Base-by-base conservation (phyloP, 2,329 filamentous ascomycete genomes). In the Neonectria sp. region DNA sequence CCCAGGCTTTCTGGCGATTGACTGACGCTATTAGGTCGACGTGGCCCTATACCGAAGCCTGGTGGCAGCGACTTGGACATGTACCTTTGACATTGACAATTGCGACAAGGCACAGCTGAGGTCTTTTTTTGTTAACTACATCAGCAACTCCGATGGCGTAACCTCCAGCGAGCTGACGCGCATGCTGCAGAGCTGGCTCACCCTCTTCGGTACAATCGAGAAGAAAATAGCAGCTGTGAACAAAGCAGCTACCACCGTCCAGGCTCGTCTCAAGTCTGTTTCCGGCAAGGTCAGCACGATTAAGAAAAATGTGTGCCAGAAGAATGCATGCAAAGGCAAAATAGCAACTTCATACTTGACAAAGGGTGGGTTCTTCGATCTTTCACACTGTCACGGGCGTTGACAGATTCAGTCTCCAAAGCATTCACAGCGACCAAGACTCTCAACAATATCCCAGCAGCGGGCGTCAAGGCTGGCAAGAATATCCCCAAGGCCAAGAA, bases 131-230 rank as follows among this genome's bases (percentile, higher is more conserved):
- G 40, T 51, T 3, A 25, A 13, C 17, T 68, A 62, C 15, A 53
- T 69, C 13, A 40, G 46, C 11, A 61, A 66, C 17, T 43, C 65
- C 3, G 62, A 68, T 3, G 46, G 49, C n/a, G 37, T 69, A 33
- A 59, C 24, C 11, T 53, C 67, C 11, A 63, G 63, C 46, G 63
- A 70, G 5, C 46, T 70, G n/a, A 55, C 62, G 2, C 24, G 40
- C 7, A 55, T 63, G 46, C n/a, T 70, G 2, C 62, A 60, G 31
- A 63, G 37, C 49, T 70, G 68, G 68, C 33, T 55, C n/a, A 17
- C 21, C 1, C 53, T 70, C 1, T 63, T 61, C 4, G 51, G 29
- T 1, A 12, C 55, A 2, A 55, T 70, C 27, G 55, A 61, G 46
- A 69, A 67, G 13, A 62, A 37, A 29, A 58, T 65, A 3, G 33